Evolutionary conservation across 192 early-diverging fungal species (phyloP), one percentile per base, ranked within the genome.

Genomic region (Mortierella alpina): DNA sequence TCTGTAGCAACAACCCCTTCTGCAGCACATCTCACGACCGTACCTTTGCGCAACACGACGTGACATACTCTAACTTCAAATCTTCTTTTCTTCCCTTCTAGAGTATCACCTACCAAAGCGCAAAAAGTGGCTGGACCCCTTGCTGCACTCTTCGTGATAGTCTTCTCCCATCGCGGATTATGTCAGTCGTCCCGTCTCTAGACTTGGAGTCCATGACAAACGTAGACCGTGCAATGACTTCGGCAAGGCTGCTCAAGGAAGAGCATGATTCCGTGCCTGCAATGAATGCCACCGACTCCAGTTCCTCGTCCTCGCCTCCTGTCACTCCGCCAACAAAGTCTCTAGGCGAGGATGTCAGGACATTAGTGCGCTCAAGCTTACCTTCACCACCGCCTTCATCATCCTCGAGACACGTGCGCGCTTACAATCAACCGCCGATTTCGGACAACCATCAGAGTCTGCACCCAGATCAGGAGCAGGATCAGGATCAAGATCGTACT

Each of bases 351-450:
- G 60, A 72, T 42, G 59, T 70, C 11, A 64, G 64, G 56, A 61
- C 68, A 14, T 54, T 62, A 23, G 53, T 61, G 40, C 69, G 57
- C 49, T 62, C 63, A 42, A 66, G 68, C 20, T 66, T 80, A 10
- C 77, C 77, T 12, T 72, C 77, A 5, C 77, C 77, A 14, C 77
- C 77, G 13, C 64, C 69, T 1, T 80, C 77, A 6, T 80, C 77
- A 15, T 80, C 77, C 0, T 80, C 70, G 4, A 59, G 58, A 45
- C 63, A 59, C 44, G 50, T 59, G 23, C 59, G 66, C 7, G 42
- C 59, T 17, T 51, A 20, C 15, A 45, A 66, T 52, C 50, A 66
- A 31, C 31, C 31, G 31, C 31, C 31, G 31, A 31, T 31, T 31
- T 31, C 3, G 31, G 31, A 31, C 31, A 31, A 46, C 13, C 20